These are phyloP conservation scores for Adiantum capillusveneris DNA, from an alignment of 75 land plant genomes.

Conservation along the genomic window DNA sequence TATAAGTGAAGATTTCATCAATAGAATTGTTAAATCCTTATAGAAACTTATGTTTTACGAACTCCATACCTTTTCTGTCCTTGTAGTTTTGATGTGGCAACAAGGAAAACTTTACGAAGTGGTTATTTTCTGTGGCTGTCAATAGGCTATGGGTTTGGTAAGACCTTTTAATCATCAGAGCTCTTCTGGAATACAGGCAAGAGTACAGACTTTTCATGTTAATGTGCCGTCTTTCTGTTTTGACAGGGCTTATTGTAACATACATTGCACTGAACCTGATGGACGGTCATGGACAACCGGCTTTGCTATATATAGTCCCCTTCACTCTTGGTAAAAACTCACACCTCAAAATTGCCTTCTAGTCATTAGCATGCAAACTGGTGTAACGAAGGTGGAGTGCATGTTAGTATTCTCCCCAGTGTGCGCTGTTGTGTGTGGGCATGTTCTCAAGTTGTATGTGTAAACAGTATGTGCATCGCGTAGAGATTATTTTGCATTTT, in stretches of 20 bases:
- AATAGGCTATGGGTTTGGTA: constrained; percentile 92
- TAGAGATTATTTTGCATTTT: not conserved
- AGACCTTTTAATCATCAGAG: no score
- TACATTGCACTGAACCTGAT: constrained; percentile 90
- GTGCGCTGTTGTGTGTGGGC: no score
- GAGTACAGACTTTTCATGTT: not conserved
- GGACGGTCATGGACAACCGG: constrained; percentile 98
- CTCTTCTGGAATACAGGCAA: not conserved
- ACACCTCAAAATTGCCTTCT: not conserved
- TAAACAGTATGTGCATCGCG: not conserved
- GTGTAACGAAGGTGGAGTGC: no score
- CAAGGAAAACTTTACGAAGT: constrained; percentile 55
- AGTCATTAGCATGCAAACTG: no score
- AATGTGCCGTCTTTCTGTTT: not conserved
- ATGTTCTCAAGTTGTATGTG: no score
- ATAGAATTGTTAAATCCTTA: no score
- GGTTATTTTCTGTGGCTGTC: constrained; percentile 89
- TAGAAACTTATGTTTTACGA: no score
- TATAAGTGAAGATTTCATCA: no score
- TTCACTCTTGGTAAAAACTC: constrained; percentile 68
- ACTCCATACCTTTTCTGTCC: no score
- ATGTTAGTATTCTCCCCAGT: no score
- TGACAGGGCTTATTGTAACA: constrained; percentile 75
- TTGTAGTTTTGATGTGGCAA: constrained; percentile 80
- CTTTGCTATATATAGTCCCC: constrained; percentile 91